These are phyloP conservation scores for Eucalyptus pumila DNA, from an alignment of 345 rosid species.

Conservation along the genomic window DNA sequence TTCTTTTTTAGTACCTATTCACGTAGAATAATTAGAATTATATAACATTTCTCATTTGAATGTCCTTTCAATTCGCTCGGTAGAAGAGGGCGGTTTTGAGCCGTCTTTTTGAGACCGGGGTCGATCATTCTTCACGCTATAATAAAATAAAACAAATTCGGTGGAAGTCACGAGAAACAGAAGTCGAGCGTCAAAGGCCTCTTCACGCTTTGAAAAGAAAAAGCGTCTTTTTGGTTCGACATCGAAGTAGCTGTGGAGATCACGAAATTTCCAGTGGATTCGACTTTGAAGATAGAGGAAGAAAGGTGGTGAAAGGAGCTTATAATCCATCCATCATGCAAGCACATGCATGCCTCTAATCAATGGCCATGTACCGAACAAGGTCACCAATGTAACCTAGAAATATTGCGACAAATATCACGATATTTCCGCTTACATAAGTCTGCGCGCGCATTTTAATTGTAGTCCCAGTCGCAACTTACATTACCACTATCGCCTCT, in stretches of 20 bases:
- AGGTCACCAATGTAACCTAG: not conserved
- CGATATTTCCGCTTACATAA: not conserved
- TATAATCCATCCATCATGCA: not conserved
- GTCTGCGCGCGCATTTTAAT: not conserved
- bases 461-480: not conserved
- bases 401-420: not conserved
- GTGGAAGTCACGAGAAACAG: not conserved
- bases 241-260: not conserved
- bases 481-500: not conserved
- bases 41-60: not conserved
- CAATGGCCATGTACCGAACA: not conserved
- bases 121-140: not conserved
- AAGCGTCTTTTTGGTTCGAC: not conserved
- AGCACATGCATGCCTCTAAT: not conserved
- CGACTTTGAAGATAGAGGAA: not conserved
- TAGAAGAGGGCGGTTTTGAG: not conserved
- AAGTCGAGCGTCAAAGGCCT: not conserved
- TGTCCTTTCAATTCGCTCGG: not conserved
- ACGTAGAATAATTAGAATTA: not conserved
- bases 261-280: not conserved
- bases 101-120: not conserved
- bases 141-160: not conserved
- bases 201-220: not conserved
- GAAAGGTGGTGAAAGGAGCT: not conserved
- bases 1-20: not conserved